These are phyloP conservation scores for Taphrina deformans DNA, from an alignment of 1,139 yeast species.

Conservation along the genomic window DNA sequence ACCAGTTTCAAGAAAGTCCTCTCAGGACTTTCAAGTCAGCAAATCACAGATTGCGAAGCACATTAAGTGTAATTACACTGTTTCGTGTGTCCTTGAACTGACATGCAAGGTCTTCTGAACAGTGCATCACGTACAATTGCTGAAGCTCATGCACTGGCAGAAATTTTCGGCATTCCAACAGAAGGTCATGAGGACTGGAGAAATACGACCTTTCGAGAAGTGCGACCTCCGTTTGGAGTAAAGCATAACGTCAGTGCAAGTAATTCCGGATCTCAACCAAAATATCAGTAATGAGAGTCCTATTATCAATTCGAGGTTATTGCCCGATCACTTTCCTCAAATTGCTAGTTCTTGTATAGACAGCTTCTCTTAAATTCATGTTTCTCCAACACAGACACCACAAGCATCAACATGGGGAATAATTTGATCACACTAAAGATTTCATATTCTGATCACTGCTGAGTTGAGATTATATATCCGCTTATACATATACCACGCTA, in stretches of 20 bases:
- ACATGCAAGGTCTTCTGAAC: not conserved
- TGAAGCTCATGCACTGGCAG: constrained; percentile 5
- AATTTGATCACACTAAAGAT: not conserved
- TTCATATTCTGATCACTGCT: not conserved
- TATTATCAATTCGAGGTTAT: not conserved
- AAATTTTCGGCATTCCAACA: not conserved
- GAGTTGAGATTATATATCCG: not conserved
- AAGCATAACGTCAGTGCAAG: not conserved
- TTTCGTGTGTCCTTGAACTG: not conserved
- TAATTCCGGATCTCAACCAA: not conserved
- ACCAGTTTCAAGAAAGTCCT: not conserved
- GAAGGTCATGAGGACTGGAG: not conserved
- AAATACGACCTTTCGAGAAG: not conserved
- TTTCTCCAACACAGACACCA: too few species aligned
- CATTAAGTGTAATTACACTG: not conserved
- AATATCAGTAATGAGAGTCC: not conserved
- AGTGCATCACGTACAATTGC: not conserved
- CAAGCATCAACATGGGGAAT: not conserved
- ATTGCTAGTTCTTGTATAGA: not conserved
- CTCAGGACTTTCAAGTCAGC: not conserved
- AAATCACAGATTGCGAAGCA: not conserved
- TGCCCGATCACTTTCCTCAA: too few species aligned
- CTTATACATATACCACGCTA: not conserved
- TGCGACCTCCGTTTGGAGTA: not conserved
- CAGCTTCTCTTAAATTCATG: too few species aligned